phyloP scores from a whole-genome alignment of 1,284 basidiomycete species.

The Pascua guehoae region DNA sequence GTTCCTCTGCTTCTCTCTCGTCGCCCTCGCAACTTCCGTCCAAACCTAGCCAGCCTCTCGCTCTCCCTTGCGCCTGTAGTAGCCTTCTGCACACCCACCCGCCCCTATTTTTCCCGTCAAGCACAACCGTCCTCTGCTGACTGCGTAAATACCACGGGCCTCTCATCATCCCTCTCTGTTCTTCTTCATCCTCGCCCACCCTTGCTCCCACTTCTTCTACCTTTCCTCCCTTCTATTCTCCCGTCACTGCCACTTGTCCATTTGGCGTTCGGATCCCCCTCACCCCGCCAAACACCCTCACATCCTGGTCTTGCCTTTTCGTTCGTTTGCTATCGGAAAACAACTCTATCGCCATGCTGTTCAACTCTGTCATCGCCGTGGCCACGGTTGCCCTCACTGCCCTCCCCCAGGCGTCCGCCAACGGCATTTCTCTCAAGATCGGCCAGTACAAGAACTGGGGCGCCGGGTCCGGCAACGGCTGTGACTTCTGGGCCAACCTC shows the following conservation, averaged over 20 bases:
- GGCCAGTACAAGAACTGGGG: not conserved
- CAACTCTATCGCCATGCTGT: slow-evolving; percentile 9
- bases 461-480: no score
- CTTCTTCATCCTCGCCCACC: no score
- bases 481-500: no score
- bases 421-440: not conserved
- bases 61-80: no score
- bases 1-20: no score
- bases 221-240: not conserved
- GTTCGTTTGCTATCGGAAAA: not conserved
- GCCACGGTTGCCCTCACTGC: slow-evolving; percentile 2
- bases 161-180: no score
- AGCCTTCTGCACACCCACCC: no score
- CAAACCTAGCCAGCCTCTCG: no score
- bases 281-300: not conserved
- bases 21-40: no score
- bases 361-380: slow-evolving; percentile 10
- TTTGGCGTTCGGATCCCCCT: not conserved
- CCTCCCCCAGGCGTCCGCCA: not conserved
- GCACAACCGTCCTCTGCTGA: no score
- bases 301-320: not conserved
- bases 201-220: not conserved
- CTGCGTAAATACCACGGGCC: no score
- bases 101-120: no score
- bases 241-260: not conserved